Conservation (phyloP, 1,284 basidiomycete genomes). For the Tausonia pullulans region DNA sequence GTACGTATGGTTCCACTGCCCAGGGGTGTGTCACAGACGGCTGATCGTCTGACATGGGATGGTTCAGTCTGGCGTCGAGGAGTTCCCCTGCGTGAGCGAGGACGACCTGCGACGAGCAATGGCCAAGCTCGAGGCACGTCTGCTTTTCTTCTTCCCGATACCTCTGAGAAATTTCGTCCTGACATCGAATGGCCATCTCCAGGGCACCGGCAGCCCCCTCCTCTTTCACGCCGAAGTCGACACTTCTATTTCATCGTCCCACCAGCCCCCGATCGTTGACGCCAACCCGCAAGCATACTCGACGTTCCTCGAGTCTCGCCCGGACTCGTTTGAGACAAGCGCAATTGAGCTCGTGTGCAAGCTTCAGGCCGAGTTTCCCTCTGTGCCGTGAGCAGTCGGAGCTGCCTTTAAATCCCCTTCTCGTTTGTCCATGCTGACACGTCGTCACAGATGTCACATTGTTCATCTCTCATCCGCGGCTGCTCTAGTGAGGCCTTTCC, state of each 20-base stretch:
- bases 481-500: slow-evolving; percentile 41
- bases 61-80: slow-evolving; percentile 39
- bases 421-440: slow-evolving; percentile 24
- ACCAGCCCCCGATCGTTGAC: not conserved
- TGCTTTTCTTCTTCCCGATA: not conserved
- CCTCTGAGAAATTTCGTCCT: not conserved
- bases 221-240: slow-evolving; percentile 87
- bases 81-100: slow-evolving; percentile 75
- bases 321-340: slow-evolving; percentile 58
- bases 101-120: slow-evolving; percentile 60
- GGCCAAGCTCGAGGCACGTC: slow-evolving; percentile 53
- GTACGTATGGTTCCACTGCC: too few species aligned
- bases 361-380: slow-evolving; percentile 51
- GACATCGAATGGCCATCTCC: slow-evolving; percentile 4
- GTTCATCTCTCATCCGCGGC: slow-evolving; percentile 79
- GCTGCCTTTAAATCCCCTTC: too few species aligned
- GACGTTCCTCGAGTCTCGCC: slow-evolving; percentile 74
- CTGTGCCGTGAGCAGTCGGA: slow-evolving; percentile 42
- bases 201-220: slow-evolving; percentile 58
- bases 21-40: too few species aligned
- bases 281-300: slow-evolving; percentile 44
- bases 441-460: slow-evolving; percentile 46
- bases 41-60: too few species aligned
- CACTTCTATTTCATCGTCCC: slow-evolving; percentile 19
- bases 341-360: slow-evolving; percentile 64